These are phyloP conservation scores for Diplodia seriata DNA, from an alignment of 2,329 filamentous ascomycete genomes.

Conservation along the genomic window DNA sequence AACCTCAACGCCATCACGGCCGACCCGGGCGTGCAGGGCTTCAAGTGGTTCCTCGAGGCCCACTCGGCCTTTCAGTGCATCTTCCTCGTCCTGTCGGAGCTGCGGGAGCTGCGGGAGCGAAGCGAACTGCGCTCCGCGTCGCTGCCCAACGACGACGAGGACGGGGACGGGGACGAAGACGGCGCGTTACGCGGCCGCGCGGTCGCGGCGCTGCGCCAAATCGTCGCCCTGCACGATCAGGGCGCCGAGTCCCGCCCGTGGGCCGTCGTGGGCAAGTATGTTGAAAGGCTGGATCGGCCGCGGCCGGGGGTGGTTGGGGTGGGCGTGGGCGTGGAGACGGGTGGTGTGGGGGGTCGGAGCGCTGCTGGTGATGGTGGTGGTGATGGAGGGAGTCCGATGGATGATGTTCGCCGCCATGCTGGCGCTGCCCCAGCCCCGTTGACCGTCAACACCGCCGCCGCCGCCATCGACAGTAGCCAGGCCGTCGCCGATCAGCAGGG, in stretches of 20 bases:
- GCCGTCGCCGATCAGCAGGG: too few relatives aligned
- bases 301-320: too few relatives aligned
- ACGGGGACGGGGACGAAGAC: background rate
- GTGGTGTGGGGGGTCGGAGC: too few relatives aligned
- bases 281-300: background rate
- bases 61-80: constrained; percentile 37
- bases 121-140: too few relatives aligned
- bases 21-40: background rate
- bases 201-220: background rate
- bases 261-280: background rate
- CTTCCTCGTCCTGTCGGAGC: constrained; percentile 48
- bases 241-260: background rate
- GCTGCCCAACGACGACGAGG: too few relatives aligned
- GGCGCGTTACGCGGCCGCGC: background rate
- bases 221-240: background rate
- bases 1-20: background rate
- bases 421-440: too few relatives aligned
- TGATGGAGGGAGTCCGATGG: background rate
- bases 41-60: constrained; percentile 45
- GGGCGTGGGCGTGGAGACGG: too few relatives aligned
- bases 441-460: too few relatives aligned
- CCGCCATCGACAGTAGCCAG: background rate
- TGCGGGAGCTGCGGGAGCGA: constrained; percentile 48
- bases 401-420: background rate
- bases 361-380: too few relatives aligned